These are phyloP conservation scores for Malus domestica DNA, from an alignment of 306 rosid species.

Conservation along the genomic window ASM211411v1 NC_041804.1:4262001-4262500, in stretches of 20 bases:
- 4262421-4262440: not conserved
- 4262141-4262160: not conserved
- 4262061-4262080: accelerated
- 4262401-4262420: too few species aligned
- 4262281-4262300: conserved; percentile 8
- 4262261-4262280: too few species aligned
- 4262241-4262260: not conserved
- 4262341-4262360: accelerated
- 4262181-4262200: conserved; percentile 25
- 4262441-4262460: conserved; percentile 24
- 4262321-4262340: not conserved
- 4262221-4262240: not conserved
- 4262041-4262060: too few species aligned
- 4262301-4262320: conserved; percentile 28
- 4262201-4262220: conserved; percentile 13
- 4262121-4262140: not conserved
- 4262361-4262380: accelerated
- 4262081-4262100: too few species aligned
- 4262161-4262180: conserved; percentile 2
- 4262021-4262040: accelerated
- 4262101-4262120: conserved; percentile 25
- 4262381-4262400: accelerated
- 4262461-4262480: conserved; percentile 8
- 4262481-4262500: conserved; percentile 30
- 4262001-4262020: too few species aligned